phyloP scores from a whole-genome alignment of 805 yeast genomes.

The Hanseniaspora opuntiae region DNA sequence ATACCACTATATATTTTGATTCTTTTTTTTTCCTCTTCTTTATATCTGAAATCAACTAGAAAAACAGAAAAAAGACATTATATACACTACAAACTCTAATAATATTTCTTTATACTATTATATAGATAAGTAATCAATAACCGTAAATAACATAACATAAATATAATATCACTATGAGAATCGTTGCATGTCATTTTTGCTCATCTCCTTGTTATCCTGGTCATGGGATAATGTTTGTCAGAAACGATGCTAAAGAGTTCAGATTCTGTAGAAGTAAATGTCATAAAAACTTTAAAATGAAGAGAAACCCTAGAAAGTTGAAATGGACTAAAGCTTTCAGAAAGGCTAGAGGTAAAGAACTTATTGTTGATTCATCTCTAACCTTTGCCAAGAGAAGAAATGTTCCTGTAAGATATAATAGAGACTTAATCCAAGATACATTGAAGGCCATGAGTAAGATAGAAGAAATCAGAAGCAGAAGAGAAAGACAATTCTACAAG shows the following conservation, averaged over 20 bases:
- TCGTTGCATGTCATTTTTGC: conserved; percentile 87
- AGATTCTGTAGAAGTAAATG: conserved; percentile 96
- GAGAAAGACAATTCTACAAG: conserved; percentile 98
- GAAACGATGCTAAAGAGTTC: conserved; percentile 96
- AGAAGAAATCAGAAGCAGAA: conserved; percentile 86
- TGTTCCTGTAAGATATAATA: conserved; percentile 92
- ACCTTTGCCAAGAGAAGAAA: conserved; percentile 96
- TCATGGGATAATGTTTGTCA: conserved; percentile 93
- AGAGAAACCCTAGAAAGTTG: conserved; percentile 95
- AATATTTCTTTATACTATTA: not conserved
- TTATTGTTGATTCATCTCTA: conserved; percentile 91
- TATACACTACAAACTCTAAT: no score
- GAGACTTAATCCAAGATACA: conserved; percentile 89
- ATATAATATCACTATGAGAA: conserved; percentile 44
- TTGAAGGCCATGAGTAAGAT: conserved; percentile 90
- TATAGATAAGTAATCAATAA: not conserved
- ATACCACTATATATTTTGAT: not conserved
- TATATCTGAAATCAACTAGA: no score
- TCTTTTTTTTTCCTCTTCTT: no score
- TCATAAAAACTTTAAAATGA: conserved; percentile 92
- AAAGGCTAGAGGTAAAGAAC: conserved; percentile 96
- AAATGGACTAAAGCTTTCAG: conserved; percentile 98
- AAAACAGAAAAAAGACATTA: no score
- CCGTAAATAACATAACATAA: conserved; percentile 1
- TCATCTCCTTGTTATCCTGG: conserved; percentile 91